These are phyloP conservation scores for Fusarium napiforme DNA, from an alignment of 2,329 filamentous ascomycete genomes.

Conservation along the genomic window DNA sequence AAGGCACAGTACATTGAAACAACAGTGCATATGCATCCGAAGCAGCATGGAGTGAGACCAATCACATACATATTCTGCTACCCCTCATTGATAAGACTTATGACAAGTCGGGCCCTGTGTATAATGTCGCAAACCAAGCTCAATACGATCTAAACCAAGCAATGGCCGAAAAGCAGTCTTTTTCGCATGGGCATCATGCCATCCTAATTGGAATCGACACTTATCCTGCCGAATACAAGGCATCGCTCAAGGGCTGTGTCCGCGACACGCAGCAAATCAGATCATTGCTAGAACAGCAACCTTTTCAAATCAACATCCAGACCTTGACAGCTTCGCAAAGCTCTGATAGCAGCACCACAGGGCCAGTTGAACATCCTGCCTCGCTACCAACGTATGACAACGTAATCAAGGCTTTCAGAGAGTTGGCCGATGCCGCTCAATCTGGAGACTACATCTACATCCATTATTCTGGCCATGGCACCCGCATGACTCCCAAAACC, in stretches of 20 bases:
- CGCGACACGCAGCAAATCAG: conserved; percentile 6
- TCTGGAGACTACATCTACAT: conserved; percentile 6
- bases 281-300: neutral
- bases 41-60: too few species aligned
- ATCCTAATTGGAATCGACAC: conserved; percentile 23
- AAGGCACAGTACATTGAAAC: too few species aligned
- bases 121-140: neutral
- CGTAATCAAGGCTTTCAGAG: neutral
- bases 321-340: neutral
- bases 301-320: neutral
- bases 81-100: too few species aligned
- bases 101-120: too few species aligned
- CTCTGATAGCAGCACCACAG: neutral
- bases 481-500: neutral
- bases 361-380: neutral
- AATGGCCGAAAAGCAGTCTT: neutral
- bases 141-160: neutral
- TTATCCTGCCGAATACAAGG: neutral
- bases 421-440: neutral
- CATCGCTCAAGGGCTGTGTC: conserved; percentile 15
- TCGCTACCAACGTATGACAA: neutral
- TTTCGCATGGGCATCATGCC: neutral
- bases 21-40: too few species aligned
- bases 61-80: too few species aligned
- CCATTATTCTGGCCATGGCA: conserved; percentile 19